phyloP scores from a whole-genome alignment of 257 asterid genomes.

The Solanum ossicruentum region DNA sequence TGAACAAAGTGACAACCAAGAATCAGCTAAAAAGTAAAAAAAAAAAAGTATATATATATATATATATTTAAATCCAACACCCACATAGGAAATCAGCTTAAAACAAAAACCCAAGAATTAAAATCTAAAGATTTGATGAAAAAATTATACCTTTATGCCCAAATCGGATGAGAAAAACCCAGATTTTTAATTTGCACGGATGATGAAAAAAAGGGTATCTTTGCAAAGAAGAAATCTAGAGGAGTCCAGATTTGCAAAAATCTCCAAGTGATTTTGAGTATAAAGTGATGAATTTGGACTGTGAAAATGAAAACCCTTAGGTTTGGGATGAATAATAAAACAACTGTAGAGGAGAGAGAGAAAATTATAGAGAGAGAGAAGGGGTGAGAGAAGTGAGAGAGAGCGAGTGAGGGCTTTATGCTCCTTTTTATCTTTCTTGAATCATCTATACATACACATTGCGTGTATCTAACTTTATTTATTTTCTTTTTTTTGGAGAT shows the following conservation, averaged over 20 bases:
- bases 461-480: not conserved
- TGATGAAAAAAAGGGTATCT: not conserved
- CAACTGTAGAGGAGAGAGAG: not conserved
- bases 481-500: not conserved
- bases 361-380: not conserved
- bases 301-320: constrained; percentile 1
- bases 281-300: not conserved
- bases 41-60: not conserved
- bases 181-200: not conserved
- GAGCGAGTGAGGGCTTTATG: not conserved
- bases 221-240: not conserved
- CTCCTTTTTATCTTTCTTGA: not conserved
- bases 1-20: not conserved
- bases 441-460: not conserved
- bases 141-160: not conserved
- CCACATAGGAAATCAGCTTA: not conserved
- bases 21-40: not conserved
- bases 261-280: not conserved
- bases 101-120: not conserved
- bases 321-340: not conserved
- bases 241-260: not conserved
- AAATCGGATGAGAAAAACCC: not conserved
- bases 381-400: not conserved
- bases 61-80: not conserved
- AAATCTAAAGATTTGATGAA: not conserved